Conservation (phyloP, 2,329 filamentous ascomycete genomes). For the Penicillium frequentans region DNA sequence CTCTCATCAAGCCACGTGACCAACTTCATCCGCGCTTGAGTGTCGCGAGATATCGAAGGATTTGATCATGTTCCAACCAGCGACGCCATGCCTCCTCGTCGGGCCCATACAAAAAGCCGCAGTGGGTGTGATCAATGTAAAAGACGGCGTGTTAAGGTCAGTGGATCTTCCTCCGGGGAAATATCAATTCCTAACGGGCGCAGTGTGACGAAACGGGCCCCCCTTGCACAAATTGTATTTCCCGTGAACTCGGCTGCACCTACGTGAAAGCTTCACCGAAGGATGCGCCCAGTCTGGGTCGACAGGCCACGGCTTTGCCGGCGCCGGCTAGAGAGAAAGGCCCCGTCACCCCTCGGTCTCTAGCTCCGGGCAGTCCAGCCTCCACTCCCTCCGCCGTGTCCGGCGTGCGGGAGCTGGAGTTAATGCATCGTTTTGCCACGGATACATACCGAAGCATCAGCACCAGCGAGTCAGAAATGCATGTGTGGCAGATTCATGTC, state of each 20-base stretch:
- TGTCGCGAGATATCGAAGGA: not conserved
- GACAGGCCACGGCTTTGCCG: slow-evolving; percentile 6
- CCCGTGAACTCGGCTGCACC: slow-evolving; percentile 35
- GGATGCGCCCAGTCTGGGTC: not conserved
- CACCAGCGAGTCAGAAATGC: slow-evolving; percentile 30
- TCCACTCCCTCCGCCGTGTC: slow-evolving; percentile 17
- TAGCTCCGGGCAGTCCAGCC: slow-evolving; percentile 18
- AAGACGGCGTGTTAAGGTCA: slow-evolving; percentile 42
- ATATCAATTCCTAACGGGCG: not conserved
- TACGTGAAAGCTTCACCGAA: slow-evolving; percentile 26
- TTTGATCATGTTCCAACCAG: not conserved
- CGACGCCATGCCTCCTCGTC: slow-evolving; percentile 36
- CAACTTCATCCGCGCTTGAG: not conserved
- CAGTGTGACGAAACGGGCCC: slow-evolving; percentile 41
- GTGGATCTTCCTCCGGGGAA: not conserved
- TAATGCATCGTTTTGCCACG: slow-evolving; percentile 55
- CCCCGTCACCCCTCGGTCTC: slow-evolving; percentile 7
- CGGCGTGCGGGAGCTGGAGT: slow-evolving; percentile 45
- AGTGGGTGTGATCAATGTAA: slow-evolving; percentile 45
- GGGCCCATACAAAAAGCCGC: slow-evolving; percentile 45
- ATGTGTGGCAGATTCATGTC: slow-evolving; percentile 42
- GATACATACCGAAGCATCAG: slow-evolving; percentile 47
- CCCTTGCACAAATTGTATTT: slow-evolving; percentile 41
- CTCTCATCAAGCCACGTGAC: not conserved
- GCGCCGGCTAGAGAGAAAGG: not conserved